phyloP scores from a whole-genome alignment of 805 yeast genomes.

The Cyberlindnera lachancei region DNA sequence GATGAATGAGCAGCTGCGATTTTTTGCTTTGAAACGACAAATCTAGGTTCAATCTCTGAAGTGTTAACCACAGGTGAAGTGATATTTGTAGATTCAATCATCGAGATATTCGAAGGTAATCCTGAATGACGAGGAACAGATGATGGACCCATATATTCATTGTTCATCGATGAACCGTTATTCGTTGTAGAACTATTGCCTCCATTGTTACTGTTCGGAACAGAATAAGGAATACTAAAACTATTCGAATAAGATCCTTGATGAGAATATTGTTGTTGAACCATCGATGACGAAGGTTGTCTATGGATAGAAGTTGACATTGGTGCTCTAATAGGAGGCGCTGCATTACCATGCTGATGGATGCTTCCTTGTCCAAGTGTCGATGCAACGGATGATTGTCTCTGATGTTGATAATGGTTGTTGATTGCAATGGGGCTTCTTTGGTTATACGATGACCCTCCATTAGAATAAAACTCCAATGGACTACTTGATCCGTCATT shows the following conservation, averaged over 20 bases:
- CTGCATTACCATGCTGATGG: not conserved
- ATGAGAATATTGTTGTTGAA: conserved; percentile 6
- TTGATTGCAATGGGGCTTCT: conserved; percentile 21
- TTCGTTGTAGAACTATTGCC: too few species aligned
- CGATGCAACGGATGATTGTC: too few species aligned
- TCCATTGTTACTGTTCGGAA: conserved; percentile 20
- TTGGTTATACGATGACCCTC: conserved; percentile 9
- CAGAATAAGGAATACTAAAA: conserved; percentile 20
- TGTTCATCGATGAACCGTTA: too few species aligned
- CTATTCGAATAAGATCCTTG: conserved; percentile 11
- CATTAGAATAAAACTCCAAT: conserved; percentile 5
- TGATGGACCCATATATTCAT: too few species aligned
- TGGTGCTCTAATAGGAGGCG: conserved; percentile 25
- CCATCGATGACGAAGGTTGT: conserved; percentile 16
- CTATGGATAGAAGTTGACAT: conserved; percentile 22
- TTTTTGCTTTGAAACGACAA: conserved; percentile 74
- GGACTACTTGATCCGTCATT: conserved; percentile 7
- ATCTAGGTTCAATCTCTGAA: conserved; percentile 72
- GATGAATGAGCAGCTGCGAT: conserved; percentile 28
- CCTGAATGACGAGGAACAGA: conserved; percentile 29
- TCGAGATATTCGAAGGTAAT: conserved; percentile 32
- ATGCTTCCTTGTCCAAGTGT: too few species aligned
- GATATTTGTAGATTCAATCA: conserved; percentile 51
- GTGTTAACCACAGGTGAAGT: conserved; percentile 61
- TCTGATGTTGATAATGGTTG: conserved; percentile 1